Percentiles rank a stretch among this genome's conserved stretches.
These are phyloP conservation scores for Vigna angularis DNA, from an alignment of 306 rosid genomes.

Conservation along the genomic window DNA sequence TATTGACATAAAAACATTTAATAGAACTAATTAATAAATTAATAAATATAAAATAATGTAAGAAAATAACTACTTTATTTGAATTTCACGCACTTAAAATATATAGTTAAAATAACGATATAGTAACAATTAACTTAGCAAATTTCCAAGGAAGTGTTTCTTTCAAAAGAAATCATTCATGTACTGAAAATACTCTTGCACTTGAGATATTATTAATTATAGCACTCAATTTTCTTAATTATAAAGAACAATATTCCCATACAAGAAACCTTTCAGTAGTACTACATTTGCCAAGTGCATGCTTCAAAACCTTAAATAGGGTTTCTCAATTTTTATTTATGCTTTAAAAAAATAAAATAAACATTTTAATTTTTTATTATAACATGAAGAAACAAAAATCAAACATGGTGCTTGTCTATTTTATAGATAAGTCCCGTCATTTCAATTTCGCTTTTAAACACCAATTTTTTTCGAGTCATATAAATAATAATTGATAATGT, in stretches of 20 bases:
- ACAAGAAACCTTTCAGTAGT: neutral
- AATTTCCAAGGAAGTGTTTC: neutral
- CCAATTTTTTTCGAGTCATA: neutral
- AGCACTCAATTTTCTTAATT: neutral
- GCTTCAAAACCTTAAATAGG: neutral
- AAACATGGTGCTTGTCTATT: neutral
- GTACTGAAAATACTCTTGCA: neutral
- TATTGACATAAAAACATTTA: too few relatives aligned
- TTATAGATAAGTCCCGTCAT: neutral
- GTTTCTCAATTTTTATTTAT: neutral
- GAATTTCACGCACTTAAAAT: neutral
- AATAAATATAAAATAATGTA: too few relatives aligned
- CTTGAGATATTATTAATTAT: neutral
- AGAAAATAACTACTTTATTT: neutral
- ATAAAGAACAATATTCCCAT: neutral
- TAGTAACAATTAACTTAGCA: neutral
- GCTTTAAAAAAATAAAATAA: neutral
- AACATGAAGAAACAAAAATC: neutral
- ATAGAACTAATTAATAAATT: too few relatives aligned
- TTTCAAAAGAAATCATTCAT: neutral
- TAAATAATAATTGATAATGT: constrained; percentile 17
- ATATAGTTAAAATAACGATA: neutral
- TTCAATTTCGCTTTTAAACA: neutral
- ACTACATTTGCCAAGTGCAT: neutral
- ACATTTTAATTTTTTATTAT: neutral